Conservation (phyloP, 2,329 filamentous ascomycete genomes). For the Botrytis aclada region DNA sequence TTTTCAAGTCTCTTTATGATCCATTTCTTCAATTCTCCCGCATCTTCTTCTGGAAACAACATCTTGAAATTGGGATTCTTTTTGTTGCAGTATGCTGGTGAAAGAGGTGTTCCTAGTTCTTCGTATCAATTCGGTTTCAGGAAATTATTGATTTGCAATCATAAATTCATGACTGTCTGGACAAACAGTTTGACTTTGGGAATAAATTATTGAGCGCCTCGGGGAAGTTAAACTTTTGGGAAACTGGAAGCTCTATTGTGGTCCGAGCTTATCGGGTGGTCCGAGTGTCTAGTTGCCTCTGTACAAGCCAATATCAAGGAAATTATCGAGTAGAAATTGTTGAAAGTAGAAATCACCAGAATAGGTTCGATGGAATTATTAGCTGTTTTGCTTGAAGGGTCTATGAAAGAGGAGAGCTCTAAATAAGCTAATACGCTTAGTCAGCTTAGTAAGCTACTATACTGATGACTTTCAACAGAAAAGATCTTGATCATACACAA, state of each 20-base stretch:
- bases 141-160: neutral
- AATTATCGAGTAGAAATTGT: neutral
- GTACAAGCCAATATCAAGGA: neutral
- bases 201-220: neutral
- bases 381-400: too few relatives aligned
- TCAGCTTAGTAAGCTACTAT: too few relatives aligned
- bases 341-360: too few relatives aligned
- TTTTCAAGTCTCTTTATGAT: slow-evolving; percentile 74
- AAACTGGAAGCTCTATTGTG: slow-evolving; percentile 6
- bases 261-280: neutral
- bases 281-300: neutral
- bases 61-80: slow-evolving; percentile 41
- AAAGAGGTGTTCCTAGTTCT: neutral
- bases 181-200: neutral
- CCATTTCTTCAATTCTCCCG: slow-evolving; percentile 68
- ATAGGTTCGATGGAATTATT: too few relatives aligned
- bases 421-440: too few relatives aligned
- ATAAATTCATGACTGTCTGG: slow-evolving; percentile 6
- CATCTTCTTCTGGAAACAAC: slow-evolving; percentile 62
- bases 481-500: neutral
- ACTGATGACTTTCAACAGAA: too few relatives aligned
- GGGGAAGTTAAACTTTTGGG: slow-evolving; percentile 4
- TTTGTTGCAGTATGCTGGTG: neutral
- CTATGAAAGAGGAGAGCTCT: too few relatives aligned
- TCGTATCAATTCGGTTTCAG: neutral